Percentiles rank a stretch among this genome's conserved stretches.
Evolutionary conservation across 202 grass and related monocot species (phyloP).

Genomic region (Eragrostis tef): DNA sequence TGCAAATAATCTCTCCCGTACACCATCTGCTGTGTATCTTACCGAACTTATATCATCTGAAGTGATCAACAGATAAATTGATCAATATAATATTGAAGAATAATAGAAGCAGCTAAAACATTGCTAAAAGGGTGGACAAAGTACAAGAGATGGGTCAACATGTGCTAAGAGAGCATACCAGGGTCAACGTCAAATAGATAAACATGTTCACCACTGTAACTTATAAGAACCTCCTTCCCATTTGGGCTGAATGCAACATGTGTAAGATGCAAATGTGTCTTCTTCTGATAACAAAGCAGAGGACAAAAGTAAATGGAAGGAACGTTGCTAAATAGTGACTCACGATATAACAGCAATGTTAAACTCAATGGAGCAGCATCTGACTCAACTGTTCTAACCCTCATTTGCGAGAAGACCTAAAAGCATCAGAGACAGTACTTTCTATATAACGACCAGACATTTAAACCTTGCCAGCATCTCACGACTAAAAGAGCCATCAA

Average conservation of each 20-base stretch:
- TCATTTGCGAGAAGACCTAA: not conserved
- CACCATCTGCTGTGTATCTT: conserved; percentile 75
- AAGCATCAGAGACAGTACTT: conserved; percentile 21
- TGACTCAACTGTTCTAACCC: not conserved
- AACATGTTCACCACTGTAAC: conserved; percentile 97
- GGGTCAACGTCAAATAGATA: conserved; percentile 82
- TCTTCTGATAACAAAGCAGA: conserved; percentile 64
- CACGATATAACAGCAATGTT: not conserved
- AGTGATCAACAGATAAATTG: conserved; percentile 42
- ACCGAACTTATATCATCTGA: conserved; percentile 66
- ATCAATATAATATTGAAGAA: conserved; percentile 31
- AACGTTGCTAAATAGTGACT: not conserved
- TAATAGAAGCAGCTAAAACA: conserved; percentile 16
- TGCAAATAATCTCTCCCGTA: conserved; percentile 61
- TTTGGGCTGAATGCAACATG: conserved; percentile 93
- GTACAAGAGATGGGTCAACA: too few species aligned
- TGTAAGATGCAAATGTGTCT: conserved; percentile 80
- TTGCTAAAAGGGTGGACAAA: conserved; percentile 25
- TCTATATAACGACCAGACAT: conserved; percentile 10
- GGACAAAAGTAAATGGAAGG: conserved; percentile 24
- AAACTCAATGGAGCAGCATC: conserved; percentile 21
- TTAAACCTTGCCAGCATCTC: not conserved
- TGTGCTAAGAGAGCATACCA: conserved; percentile 58
- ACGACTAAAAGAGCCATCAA: not conserved
- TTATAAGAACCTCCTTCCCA: conserved; percentile 88